phyloP scores from a whole-genome alignment of 2,329 filamentous ascomycete genomes.

The Verticillium nubilum region DNA sequence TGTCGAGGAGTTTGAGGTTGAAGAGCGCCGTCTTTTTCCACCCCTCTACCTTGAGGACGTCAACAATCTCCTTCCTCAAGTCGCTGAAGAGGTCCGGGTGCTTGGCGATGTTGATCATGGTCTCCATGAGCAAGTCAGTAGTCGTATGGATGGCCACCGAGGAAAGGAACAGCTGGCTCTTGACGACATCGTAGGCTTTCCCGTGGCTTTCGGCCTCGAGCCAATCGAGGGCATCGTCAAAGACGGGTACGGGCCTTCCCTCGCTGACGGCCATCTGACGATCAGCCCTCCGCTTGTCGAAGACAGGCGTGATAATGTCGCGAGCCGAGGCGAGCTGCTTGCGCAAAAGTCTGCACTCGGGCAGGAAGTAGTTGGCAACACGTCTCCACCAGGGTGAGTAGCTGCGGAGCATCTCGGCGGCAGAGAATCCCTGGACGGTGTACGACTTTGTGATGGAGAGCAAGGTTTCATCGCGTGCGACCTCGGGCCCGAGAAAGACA shows the following conservation, averaged over 20 bases:
- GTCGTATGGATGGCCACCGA: slow-evolving; percentile 47
- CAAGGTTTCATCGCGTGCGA: slow-evolving; percentile 42
- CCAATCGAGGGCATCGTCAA: slow-evolving; percentile 36
- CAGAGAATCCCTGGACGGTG: slow-evolving; percentile 6
- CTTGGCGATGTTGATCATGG: slow-evolving; percentile 31
- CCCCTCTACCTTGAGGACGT: slow-evolving; percentile 25
- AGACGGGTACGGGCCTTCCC: background rate
- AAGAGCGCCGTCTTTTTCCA: slow-evolving; percentile 29
- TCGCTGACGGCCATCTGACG: slow-evolving; percentile 7
- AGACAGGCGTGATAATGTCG: slow-evolving; percentile 26
- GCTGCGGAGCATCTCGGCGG: background rate
- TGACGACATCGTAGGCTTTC: slow-evolving; percentile 59
- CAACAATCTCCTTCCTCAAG: slow-evolving; percentile 34
- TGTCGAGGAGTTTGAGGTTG: slow-evolving; percentile 27
- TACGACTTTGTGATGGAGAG: slow-evolving; percentile 32
- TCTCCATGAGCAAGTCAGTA: slow-evolving; percentile 26
- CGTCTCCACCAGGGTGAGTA: background rate
- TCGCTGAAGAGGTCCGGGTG: slow-evolving; percentile 32
- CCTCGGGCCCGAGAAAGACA: slow-evolving; percentile 38
- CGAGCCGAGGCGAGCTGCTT: slow-evolving; percentile 28
- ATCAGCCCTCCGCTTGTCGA: slow-evolving; percentile 15
- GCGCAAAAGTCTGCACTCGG: slow-evolving; percentile 22
- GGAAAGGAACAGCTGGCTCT: slow-evolving; percentile 71
- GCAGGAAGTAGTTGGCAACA: background rate
- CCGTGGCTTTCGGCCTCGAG: slow-evolving; percentile 36